These are phyloP conservation scores for Leptographium radiaticola DNA, from an alignment of 2,329 filamentous ascomycete genomes.

Conservation along the genomic window DNA sequence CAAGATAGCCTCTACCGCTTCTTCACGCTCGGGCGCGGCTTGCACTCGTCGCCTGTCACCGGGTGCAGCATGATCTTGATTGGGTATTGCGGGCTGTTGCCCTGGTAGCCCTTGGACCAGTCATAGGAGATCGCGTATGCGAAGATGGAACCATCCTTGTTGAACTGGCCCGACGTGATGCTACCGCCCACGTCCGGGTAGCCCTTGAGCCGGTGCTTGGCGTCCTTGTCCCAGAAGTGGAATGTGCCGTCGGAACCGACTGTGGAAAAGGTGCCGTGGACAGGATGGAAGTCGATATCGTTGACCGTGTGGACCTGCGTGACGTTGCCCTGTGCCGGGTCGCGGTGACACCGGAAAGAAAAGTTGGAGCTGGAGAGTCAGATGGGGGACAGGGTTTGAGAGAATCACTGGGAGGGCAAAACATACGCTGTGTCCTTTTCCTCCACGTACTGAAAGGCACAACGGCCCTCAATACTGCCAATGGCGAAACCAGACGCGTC, in stretches of 20 bases:
- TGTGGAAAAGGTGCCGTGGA: conserved; percentile 96
- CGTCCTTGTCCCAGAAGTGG: conserved; percentile 91
- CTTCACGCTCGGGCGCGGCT: conserved; percentile 45
- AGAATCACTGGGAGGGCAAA: not conserved
- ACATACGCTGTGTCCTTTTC: conserved; percentile 72
- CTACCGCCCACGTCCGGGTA: conserved; percentile 74
- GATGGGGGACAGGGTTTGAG: not conserved
- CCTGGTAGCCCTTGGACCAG: conserved; percentile 92
- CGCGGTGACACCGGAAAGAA: conserved; percentile 97
- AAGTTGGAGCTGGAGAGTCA: conserved; percentile 60
- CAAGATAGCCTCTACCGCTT: conserved; percentile 31
- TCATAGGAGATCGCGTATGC: conserved; percentile 91
- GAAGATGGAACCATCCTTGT: conserved; percentile 69
- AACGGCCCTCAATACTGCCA: conserved; percentile 91
- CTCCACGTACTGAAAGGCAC: conserved; percentile 96
- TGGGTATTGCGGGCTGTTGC: conserved; percentile 61
- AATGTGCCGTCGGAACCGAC: conserved; percentile 93
- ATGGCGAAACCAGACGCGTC: conserved; percentile 89
- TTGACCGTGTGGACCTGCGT: conserved; percentile 93
- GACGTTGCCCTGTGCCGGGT: conserved; percentile 59
- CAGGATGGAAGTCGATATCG: conserved; percentile 92
- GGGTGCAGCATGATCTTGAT: conserved; percentile 81
- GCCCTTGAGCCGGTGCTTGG: conserved; percentile 79
- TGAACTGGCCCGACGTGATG: conserved; percentile 88
- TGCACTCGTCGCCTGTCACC: conserved; percentile 49